Conservation (phyloP, 805 yeast genomes). For the Yamadazyma paraphyllophila region DNA sequence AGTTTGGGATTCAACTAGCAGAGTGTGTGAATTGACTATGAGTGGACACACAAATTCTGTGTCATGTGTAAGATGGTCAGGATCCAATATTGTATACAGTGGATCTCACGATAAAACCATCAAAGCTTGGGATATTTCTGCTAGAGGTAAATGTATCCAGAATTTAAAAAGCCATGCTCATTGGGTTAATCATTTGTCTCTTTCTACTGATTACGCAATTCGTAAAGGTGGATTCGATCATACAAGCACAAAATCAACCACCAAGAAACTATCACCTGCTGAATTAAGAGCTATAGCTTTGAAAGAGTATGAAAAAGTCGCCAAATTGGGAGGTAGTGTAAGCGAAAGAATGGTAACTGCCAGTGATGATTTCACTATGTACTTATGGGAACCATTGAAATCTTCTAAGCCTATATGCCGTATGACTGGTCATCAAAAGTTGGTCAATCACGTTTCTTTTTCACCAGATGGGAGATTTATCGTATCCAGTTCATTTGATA, state of each 20-base stretch:
- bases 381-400: constrained; percentile 88
- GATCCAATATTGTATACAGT: constrained; percentile 76
- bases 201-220: constrained; percentile 86
- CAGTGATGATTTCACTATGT: constrained; percentile 97
- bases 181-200: constrained; percentile 94
- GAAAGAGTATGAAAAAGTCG: constrained; percentile 60
- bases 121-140: constrained; percentile 81
- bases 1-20: constrained; percentile 80
- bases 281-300: constrained; percentile 50
- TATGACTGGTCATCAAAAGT: constrained; percentile 96
- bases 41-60: constrained; percentile 88
- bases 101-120: constrained; percentile 95
- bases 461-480: constrained; percentile 92
- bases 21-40: constrained; percentile 66
- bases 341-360: constrained; percentile 89
- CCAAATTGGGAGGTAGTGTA: constrained; percentile 51
- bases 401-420: constrained; percentile 81
- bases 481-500: constrained; percentile 93
- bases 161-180: constrained; percentile 89
- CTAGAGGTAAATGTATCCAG: constrained; percentile 72
- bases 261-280: constrained; percentile 18
- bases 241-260: constrained; percentile 42
- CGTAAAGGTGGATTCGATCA: constrained; percentile 89
- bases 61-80: constrained; percentile 97
- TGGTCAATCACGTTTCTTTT: constrained; percentile 92